Evolutionary conservation across 2,329 filamentous ascomycete genomes (phyloP).

Genomic region (Parasarocladium wereldwijsianum): DNA sequence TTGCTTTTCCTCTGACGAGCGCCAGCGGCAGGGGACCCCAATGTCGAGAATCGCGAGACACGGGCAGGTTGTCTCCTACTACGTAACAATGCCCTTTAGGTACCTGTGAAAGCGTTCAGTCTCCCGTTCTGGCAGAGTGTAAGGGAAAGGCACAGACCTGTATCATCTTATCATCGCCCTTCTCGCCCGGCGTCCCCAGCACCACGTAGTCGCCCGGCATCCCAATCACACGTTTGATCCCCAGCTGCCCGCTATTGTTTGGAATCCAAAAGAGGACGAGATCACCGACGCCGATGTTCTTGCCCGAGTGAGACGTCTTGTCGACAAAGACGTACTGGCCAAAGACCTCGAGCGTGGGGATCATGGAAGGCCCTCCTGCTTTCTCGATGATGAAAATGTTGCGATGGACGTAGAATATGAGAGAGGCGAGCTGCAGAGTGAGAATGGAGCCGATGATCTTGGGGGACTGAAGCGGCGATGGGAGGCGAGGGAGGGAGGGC

Average conservation of each 20-base stretch:
- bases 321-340: slow-evolving; percentile 58
- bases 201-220: slow-evolving; percentile 65
- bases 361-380: slow-evolving; percentile 69
- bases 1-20: slow-evolving; percentile 69
- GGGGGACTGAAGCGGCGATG: slow-evolving; percentile 7
- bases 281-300: slow-evolving; percentile 59
- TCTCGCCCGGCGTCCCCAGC: slow-evolving; percentile 42
- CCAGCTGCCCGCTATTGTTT: slow-evolving; percentile 37
- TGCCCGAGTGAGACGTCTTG: slow-evolving; percentile 53
- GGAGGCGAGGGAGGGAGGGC: background rate
- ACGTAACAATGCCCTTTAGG: slow-evolving; percentile 88
- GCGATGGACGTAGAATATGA: slow-evolving; percentile 30
- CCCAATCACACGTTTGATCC: slow-evolving; percentile 67
- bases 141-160: slow-evolving; percentile 32
- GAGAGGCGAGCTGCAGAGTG: slow-evolving; percentile 18
- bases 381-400: slow-evolving; percentile 47
- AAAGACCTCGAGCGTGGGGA: slow-evolving; percentile 59
- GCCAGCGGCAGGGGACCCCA: slow-evolving; percentile 81
- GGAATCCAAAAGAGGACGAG: slow-evolving; percentile 69
- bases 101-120: slow-evolving; percentile 36
- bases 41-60: slow-evolving; percentile 71
- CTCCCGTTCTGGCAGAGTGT: background rate
- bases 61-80: slow-evolving; percentile 72
- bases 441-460: slow-evolving; percentile 8
- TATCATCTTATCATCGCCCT: slow-evolving; percentile 39